A percentile compares a stretch with the other conserved stretches of the same genome.
Evolutionary conservation across 768 basidiomycete genomes (phyloP).

Genomic region (Dentipellis sp.): DNA sequence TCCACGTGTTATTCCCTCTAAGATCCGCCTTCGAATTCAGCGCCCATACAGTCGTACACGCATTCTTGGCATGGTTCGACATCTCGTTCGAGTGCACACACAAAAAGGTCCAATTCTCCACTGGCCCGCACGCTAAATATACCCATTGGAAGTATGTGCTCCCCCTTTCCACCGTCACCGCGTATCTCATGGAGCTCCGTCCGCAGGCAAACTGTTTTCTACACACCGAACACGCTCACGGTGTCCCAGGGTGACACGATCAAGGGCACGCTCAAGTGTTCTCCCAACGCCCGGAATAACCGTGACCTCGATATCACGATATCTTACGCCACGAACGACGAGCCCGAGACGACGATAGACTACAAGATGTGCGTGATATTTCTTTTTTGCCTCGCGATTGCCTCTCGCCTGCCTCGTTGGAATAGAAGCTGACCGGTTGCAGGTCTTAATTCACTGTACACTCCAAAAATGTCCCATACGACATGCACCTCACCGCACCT

Average conservation of each 20-base stretch:
- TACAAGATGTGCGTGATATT: slow-evolving; percentile 79
- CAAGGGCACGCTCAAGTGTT: slow-evolving; percentile 62
- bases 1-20: slow-evolving; percentile 8
- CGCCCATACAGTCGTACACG: slow-evolving; percentile 68
- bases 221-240: slow-evolving; percentile 74
- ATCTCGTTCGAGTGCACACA: slow-evolving; percentile 92
- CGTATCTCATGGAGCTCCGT: not conserved
- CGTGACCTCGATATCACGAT: slow-evolving; percentile 91
- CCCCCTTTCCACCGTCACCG: not conserved
- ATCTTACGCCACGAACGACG: slow-evolving; percentile 39
- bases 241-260: slow-evolving; percentile 66
- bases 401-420: slow-evolving; percentile 10
- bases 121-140: slow-evolving; percentile 94
- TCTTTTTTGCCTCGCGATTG: slow-evolving; percentile 19
- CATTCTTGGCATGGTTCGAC: slow-evolving; percentile 99
- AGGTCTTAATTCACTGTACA: slow-evolving; percentile 49
- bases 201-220: slow-evolving; percentile 91
- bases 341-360: slow-evolving; percentile 31
- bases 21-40: not conserved
- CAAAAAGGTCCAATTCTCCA: slow-evolving; percentile 92
- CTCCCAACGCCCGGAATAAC: slow-evolving; percentile 88
- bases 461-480: not conserved
- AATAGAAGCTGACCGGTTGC: slow-evolving; percentile 55
- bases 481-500: no score
- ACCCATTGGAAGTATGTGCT: slow-evolving; percentile 88